These are phyloP conservation scores for Citrus trifoliata DNA, from an alignment of 345 rosid genomes.

Conservation along the genomic window DNA sequence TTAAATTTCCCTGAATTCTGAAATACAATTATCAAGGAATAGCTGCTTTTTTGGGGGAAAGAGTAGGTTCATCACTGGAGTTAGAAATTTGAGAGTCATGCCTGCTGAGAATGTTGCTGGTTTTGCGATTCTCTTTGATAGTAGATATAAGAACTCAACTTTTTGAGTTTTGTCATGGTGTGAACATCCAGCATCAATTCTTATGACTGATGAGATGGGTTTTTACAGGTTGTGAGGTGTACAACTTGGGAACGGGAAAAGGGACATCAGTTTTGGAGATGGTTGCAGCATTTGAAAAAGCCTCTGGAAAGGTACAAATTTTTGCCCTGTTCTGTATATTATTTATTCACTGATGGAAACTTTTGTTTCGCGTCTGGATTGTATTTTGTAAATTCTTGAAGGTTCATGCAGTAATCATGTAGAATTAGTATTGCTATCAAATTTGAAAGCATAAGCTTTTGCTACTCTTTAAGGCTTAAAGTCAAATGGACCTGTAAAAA, in stretches of 20 bases:
- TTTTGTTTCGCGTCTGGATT: not conserved
- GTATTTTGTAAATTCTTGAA: not conserved
- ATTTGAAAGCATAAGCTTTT: not conserved
- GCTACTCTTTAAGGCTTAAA: too few relatives aligned
- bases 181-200: too few relatives aligned
- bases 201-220: not conserved
- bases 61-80: not conserved
- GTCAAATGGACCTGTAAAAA: not conserved
- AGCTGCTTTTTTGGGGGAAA: not conserved
- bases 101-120: not conserved
- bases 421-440: not conserved
- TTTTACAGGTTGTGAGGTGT: conserved; percentile 78
- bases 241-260: conserved; percentile 92
- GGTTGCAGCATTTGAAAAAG: conserved; percentile 91
- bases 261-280: conserved; percentile 97
- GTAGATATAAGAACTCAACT: not conserved
- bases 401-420: too few relatives aligned
- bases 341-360: not conserved
- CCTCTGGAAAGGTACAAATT: conserved; percentile 71
- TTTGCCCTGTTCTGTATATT: too few relatives aligned
- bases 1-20: not conserved
- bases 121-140: not conserved
- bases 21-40: not conserved
- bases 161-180: not conserved
- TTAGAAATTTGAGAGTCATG: not conserved